These are phyloP conservation scores for Hortiboletus campestris DNA, from an alignment of 768 basidiomycete genomes.

Conservation along the genomic window DNA sequence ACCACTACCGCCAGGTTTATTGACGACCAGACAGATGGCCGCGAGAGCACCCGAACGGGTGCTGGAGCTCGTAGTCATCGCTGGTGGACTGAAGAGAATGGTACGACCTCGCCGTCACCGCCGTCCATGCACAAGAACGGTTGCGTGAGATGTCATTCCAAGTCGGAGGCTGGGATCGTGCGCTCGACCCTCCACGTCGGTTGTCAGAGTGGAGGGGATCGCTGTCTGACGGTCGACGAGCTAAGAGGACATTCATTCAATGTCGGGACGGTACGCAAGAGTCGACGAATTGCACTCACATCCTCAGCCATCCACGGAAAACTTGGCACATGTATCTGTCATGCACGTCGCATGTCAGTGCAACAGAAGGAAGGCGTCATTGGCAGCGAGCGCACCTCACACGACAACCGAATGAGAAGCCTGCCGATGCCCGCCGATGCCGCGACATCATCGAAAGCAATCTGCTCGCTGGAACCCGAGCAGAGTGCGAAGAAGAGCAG, in stretches of 20 bases:
- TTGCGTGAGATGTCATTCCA: neutral
- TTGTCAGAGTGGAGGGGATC: neutral
- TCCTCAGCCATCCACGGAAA: neutral
- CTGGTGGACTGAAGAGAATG: neutral
- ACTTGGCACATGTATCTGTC: neutral
- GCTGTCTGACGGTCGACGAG: neutral
- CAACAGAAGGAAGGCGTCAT: neutral
- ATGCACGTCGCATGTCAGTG: neutral
- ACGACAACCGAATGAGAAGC: neutral
- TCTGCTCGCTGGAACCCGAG: neutral
- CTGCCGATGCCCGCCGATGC: neutral
- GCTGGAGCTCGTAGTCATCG: neutral
- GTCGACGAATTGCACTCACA: neutral
- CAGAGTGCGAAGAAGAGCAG: neutral
- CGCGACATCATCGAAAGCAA: neutral
- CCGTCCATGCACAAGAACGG: neutral
- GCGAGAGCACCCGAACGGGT: neutral
- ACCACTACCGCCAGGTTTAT: neutral
- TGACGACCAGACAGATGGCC: neutral
- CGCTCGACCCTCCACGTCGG: neutral
- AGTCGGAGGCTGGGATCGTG: neutral
- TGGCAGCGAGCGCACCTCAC: neutral
- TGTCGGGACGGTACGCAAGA: neutral
- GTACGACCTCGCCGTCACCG: neutral
- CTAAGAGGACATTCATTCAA: neutral